Percentiles rank a stretch among this genome's conserved stretches.
phyloP scores from a whole-genome alignment of 768 basidiomycete species.

The Kwoniella pini region DNA sequence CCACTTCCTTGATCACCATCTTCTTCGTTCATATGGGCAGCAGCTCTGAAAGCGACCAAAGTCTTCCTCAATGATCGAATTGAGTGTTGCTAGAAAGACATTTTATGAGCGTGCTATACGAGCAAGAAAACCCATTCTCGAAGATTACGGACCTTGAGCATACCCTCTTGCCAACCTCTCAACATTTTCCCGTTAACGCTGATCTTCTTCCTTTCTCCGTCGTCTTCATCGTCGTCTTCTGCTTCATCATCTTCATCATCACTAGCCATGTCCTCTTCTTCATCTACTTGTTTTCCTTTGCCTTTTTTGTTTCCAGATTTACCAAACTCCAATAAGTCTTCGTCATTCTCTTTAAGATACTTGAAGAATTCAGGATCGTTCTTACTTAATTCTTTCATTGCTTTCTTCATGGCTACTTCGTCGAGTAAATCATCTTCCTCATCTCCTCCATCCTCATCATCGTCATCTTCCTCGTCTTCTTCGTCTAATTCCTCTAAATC shows the following conservation, averaged over 20 bases:
- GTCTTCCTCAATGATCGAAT: slow-evolving; percentile 78
- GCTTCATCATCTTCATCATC: slow-evolving; percentile 56
- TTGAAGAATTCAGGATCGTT: slow-evolving; percentile 99
- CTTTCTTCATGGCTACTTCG: slow-evolving; percentile 71
- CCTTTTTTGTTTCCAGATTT: slow-evolving; percentile 37
- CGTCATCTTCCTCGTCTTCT: slow-evolving; percentile 49
- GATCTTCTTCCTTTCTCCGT: slow-evolving; percentile 47
- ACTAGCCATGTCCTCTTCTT: slow-evolving; percentile 57
- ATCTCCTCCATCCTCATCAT: slow-evolving; percentile 65
- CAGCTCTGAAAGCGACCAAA: slow-evolving; percentile 86
- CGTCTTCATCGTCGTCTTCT: slow-evolving; percentile 56
- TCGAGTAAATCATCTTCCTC: slow-evolving; percentile 65
- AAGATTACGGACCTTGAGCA: slow-evolving; percentile 90
- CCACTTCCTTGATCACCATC: slow-evolving; percentile 59
- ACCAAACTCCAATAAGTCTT: slow-evolving; percentile 81
- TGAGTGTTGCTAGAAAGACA: slow-evolving; percentile 69
- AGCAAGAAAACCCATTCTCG: slow-evolving; percentile 25
- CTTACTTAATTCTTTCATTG: slow-evolving; percentile 84
- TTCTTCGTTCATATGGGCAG: slow-evolving; percentile 85
- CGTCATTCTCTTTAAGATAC: slow-evolving; percentile 93
- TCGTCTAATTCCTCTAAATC: slow-evolving; percentile 32
- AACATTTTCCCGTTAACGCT: slow-evolving; percentile 61
- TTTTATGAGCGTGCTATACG: background rate
- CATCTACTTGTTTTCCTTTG: slow-evolving; percentile 34
- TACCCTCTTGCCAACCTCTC: slow-evolving; percentile 79